Conservation (phyloP, 192 early-diverging fungal genomes). For the Kickxella alabastrina region DNA sequence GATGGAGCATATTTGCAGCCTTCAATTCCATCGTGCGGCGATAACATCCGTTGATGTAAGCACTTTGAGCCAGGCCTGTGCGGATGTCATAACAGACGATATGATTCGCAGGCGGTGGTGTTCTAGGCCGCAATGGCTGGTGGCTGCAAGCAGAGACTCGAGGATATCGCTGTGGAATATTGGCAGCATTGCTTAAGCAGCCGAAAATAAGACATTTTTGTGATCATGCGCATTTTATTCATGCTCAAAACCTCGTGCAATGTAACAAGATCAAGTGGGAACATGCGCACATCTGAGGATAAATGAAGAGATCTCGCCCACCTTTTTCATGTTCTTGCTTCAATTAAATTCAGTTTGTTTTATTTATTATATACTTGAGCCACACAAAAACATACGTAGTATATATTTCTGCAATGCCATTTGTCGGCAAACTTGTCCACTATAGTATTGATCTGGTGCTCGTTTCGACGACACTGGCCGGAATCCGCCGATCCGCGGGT, state of each 20-base stretch:
- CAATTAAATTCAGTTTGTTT: too few relatives aligned
- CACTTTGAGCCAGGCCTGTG: conserved; percentile 10
- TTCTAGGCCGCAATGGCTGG: conserved; percentile 40
- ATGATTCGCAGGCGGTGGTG: conserved; percentile 36
- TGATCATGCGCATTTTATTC: background rate
- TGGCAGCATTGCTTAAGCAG: background rate
- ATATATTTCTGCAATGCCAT: too few relatives aligned
- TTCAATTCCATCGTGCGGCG: conserved; percentile 36
- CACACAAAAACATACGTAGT: too few relatives aligned
- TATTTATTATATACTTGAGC: too few relatives aligned
- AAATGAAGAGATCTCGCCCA: too few relatives aligned
- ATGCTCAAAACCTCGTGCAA: background rate
- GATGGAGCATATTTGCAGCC: conserved; percentile 3
- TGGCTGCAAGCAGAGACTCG: conserved; percentile 34
- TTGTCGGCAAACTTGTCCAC: conserved; percentile 26
- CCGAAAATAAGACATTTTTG: background rate
- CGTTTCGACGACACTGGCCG: conserved; percentile 34
- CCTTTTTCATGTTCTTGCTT: too few relatives aligned
- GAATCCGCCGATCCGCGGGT: conserved; percentile 30
- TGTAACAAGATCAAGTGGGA: background rate
- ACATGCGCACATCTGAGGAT: too few relatives aligned
- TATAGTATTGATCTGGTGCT: conserved; percentile 29
- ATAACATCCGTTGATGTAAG: conserved; percentile 38
- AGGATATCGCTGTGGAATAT: conserved; percentile 43
- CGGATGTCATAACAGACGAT: conserved; percentile 11